A percentile compares a stretch with the other conserved stretches of the same genome.
Conservation (phyloP, 352 stramenopile genomes). For the Chrysophaeum taylorii region DNA sequence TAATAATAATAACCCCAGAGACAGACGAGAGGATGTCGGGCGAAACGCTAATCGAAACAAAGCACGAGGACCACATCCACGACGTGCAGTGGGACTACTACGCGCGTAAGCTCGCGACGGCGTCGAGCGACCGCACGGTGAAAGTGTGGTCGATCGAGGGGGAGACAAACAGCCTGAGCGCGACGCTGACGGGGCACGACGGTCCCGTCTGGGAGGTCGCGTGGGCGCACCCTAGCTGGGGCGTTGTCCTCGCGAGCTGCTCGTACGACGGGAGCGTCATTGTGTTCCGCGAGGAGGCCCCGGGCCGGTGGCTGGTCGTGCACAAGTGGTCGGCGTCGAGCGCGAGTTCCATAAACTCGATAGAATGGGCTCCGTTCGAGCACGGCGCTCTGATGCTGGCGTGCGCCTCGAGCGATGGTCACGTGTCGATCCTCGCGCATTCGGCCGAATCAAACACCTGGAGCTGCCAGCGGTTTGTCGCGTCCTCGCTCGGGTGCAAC, state of each 20-base stretch:
- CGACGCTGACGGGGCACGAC: constrained; percentile 68
- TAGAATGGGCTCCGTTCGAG: constrained; percentile 92
- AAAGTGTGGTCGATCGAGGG: constrained; percentile 90
- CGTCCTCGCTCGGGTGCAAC: constrained; percentile 89
- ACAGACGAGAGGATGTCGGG: neutral
- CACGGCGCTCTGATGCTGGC: constrained; percentile 77
- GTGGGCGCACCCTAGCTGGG: constrained; percentile 97
- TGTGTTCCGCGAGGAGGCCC: constrained; percentile 83
- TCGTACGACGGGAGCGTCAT: constrained; percentile 95
- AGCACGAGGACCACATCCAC: constrained; percentile 96
- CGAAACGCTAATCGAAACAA: constrained; percentile 68
- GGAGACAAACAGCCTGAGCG: constrained; percentile 51
- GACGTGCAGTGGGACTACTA: constrained; percentile 99
- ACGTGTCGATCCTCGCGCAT: constrained; percentile 55
- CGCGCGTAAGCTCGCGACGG: constrained; percentile 93
- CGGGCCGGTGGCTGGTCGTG: constrained; percentile 81
- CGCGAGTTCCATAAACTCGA: constrained; percentile 54
- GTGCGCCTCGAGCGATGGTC: constrained; percentile 85
- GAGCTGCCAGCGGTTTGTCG: constrained; percentile 79
- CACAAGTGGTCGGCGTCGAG: constrained; percentile 49
- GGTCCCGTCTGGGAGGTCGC: constrained; percentile 94
- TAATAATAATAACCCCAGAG: no score
- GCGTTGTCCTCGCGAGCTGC: constrained; percentile 85
- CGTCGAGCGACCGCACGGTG: constrained; percentile 90
- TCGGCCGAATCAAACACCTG: constrained; percentile 52